Conservation (phyloP, 805 yeast genomes). For the Lipomyces oligophaga region DNA sequence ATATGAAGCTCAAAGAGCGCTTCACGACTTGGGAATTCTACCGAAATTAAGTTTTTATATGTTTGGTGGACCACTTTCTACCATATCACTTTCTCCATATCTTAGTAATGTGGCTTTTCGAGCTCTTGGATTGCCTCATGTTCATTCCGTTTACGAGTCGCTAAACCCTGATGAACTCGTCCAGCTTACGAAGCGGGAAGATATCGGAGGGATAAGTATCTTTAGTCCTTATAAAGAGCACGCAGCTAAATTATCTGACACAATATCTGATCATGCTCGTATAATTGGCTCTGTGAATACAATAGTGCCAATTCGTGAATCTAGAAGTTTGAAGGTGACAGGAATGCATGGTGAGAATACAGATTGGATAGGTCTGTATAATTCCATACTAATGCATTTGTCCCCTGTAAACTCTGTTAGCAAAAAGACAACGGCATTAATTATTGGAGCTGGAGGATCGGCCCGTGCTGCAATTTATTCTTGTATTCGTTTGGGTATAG, state of each 20-base stretch:
- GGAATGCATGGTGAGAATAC: slow-evolving; percentile 71
- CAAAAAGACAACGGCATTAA: slow-evolving; percentile 54
- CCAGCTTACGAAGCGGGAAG: slow-evolving; percentile 11
- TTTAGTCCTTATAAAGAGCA: slow-evolving; percentile 89
- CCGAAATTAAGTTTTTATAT: slow-evolving; percentile 30
- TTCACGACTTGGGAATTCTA: slow-evolving; percentile 7
- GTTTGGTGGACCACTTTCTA: slow-evolving; percentile 24
- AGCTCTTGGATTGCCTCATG: slow-evolving; percentile 70
- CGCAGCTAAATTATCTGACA: slow-evolving; percentile 61
- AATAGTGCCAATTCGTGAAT: slow-evolving; percentile 46
- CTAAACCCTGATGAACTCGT: slow-evolving; percentile 53
- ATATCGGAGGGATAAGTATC: slow-evolving; percentile 89
- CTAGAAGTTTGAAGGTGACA: slow-evolving; percentile 5
- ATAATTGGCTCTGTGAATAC: slow-evolving; percentile 94
- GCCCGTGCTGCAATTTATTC: slow-evolving; percentile 95
- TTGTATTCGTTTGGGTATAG: slow-evolving; percentile 71
- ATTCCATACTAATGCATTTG: slow-evolving; percentile 53
- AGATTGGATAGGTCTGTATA: slow-evolving; percentile 85
- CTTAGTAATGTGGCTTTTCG: slow-evolving; percentile 77
- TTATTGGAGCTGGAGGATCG: slow-evolving; percentile 96
- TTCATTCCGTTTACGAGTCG: slow-evolving; percentile 49
- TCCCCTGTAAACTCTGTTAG: slow-evolving; percentile 32
- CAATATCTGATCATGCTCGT: slow-evolving; percentile 67
- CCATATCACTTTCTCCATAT: slow-evolving; percentile 83
- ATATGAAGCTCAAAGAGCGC: slow-evolving; percentile 11